phyloP scores from a whole-genome alignment of 129 eudicot genomes.

The Solidago caesia region DNA sequence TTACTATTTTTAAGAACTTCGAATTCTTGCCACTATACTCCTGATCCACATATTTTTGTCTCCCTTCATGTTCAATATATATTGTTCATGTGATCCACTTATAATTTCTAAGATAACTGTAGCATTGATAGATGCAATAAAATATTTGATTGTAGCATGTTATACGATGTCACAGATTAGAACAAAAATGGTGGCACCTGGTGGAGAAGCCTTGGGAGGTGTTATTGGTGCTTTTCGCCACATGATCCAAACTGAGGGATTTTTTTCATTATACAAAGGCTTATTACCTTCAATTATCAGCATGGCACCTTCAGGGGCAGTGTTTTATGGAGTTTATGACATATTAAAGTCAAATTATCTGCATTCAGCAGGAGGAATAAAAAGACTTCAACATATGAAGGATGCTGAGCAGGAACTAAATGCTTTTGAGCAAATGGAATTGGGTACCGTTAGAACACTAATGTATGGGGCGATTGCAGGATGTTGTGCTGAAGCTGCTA shows the following conservation, averaged over 20 bases:
- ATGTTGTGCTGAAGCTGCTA: conserved; percentile 95
- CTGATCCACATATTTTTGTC: too few relatives aligned
- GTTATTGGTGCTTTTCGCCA: conserved; percentile 74
- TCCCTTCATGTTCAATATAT: background rate
- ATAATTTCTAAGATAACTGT: background rate
- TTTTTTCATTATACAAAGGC: conserved; percentile 92
- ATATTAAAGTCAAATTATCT: conserved; percentile 78
- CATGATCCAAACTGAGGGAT: conserved; percentile 90
- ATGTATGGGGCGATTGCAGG: conserved; percentile 97
- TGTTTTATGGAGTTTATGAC: conserved; percentile 90
- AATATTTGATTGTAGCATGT: background rate
- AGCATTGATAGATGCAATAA: background rate
- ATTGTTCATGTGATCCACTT: background rate
- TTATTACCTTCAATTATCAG: conserved; percentile 81
- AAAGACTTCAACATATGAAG: conserved; percentile 75
- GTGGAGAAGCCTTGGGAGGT: conserved; percentile 97
- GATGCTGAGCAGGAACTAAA: conserved; percentile 55
- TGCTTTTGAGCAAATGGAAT: conserved; percentile 90
- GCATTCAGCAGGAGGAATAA: conserved; percentile 81
- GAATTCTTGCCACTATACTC: background rate
- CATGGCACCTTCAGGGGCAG: conserved; percentile 99
- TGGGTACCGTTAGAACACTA: conserved; percentile 79
- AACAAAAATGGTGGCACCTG: conserved; percentile 97
- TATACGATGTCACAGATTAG: conserved; percentile 55
- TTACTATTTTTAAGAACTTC: background rate